Evolutionary conservation across 75 land plant species (phyloP).

Genomic region (Larix kaempferi): DNA sequence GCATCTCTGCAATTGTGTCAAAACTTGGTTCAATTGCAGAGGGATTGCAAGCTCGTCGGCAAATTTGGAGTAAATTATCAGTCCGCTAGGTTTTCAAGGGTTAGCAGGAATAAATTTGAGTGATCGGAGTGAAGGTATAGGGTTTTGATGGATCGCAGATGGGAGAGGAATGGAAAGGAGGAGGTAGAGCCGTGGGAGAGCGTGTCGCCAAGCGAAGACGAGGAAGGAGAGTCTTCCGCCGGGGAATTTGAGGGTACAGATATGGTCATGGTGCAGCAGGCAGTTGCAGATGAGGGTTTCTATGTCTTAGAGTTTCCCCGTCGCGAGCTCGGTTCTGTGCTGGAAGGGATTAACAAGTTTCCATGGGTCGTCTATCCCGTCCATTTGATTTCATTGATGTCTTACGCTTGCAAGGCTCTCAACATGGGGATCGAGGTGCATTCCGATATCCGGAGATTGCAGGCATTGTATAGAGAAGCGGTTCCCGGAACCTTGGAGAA

Average conservation of each 20-base stretch:
- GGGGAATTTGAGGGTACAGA: constrained; percentile 25
- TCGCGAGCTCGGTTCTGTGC: constrained; percentile 9
- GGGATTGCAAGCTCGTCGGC: not conserved
- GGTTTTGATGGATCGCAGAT: not conserved
- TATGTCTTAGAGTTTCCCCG: constrained; percentile 23
- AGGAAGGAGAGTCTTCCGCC: constrained; percentile 15
- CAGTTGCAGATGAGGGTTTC: constrained; percentile 21
- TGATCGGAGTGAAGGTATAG: not conserved
- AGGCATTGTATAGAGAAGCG: constrained; percentile 23
- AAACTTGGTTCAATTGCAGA: constrained; percentile 3
- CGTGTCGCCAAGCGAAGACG: constrained; percentile 8
- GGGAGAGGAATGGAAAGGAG: constrained; percentile 2
- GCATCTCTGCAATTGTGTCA: not conserved
- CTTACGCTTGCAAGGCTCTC: constrained; percentile 16
- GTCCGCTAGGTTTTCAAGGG: not conserved
- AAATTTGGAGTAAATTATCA: not conserved
- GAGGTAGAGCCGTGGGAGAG: constrained; percentile 13
- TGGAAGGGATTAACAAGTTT: constrained; percentile 26
- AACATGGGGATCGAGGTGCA: constrained; percentile 16
- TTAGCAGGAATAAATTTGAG: not conserved
- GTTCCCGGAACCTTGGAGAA: constrained; percentile 31
- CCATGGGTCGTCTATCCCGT: constrained; percentile 29
- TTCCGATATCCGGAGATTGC: constrained; percentile 10
- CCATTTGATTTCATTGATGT: constrained; percentile 21
- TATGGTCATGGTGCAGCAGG: constrained; percentile 26